Evolutionary conservation across 176 grass and related monocot species (phyloP), one percentile per base, ranked within the genome.

Genomic region (Ensete ventricosum): DNA sequence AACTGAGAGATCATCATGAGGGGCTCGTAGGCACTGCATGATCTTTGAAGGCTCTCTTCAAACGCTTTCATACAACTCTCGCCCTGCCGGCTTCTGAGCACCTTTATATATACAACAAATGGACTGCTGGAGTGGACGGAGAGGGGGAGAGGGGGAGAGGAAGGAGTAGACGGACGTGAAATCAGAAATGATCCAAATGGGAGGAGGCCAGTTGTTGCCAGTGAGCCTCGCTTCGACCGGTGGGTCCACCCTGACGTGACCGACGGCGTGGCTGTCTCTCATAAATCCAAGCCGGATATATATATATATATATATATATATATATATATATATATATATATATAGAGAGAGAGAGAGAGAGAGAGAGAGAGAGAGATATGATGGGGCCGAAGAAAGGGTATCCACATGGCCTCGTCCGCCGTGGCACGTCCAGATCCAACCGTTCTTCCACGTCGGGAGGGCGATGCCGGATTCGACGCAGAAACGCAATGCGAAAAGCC

Each of bases 251-350:
- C 20, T 78, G 78, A 82, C 80, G 71, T 79, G 85, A 87, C 76
- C 69, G 85, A 73, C 85, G 29, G 82, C 84, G 84, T 86, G 84
- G 84, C 75, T 64, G 50, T 82, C 75, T 82, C 67, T 53, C 77
- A 69, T 3, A n/a, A 50, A 50, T 69, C 67, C 67, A 50, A 51
- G 14, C 67, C 34, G 34, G 67, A 23, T 0, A 23, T 23, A 23
- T 23, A 23, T 23, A 23, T 23, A 23, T 23, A 23, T 23, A 23
- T 23, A 23, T 23, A 23, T 23, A 23, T 23, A 23, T 23, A 23
- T 23, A 23, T 23, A 23, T 23, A 23, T 11, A 14, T 16, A 23
- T 23, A 23, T 23, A 23, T 23, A 23, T 23, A 23, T 23, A 23
- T 0, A 23, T 0, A 23, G 22, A 23, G 22, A 23, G 22, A 23